Conservation (phyloP, 495 filamentous ascomycete species). For the Podospora comata region DNA sequence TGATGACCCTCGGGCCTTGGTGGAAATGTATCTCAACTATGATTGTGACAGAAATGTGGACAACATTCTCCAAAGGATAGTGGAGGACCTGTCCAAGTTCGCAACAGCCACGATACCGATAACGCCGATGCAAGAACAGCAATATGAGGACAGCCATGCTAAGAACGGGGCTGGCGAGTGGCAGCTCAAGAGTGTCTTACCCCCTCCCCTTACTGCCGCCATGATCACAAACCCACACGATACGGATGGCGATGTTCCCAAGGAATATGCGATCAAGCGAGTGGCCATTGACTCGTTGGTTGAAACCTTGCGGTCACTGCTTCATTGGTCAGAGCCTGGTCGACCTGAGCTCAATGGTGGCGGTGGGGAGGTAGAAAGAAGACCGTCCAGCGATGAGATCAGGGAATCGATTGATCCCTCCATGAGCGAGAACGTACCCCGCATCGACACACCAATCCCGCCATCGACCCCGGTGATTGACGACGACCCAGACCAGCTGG, state of each 20-base stretch:
- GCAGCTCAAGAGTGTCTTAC: constrained; percentile 78
- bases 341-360: constrained; percentile 56
- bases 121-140: constrained; percentile 73
- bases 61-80: constrained; percentile 93
- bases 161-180: constrained; percentile 66
- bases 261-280: constrained; percentile 84
- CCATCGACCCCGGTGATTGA: constrained; percentile 73
- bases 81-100: constrained; percentile 87
- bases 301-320: constrained; percentile 80
- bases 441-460: constrained; percentile 59
- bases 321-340: constrained; percentile 85
- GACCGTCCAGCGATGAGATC: constrained; percentile 69
- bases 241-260: constrained; percentile 64
- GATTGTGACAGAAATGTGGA: constrained; percentile 94
- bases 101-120: constrained; percentile 70
- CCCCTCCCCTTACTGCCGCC: constrained; percentile 78
- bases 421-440: constrained; percentile 45
- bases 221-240: constrained; percentile 61
- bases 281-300: constrained; percentile 85
- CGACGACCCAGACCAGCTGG: constrained; percentile 87
- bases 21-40: constrained; percentile 98
- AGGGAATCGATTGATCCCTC: constrained; percentile 77
- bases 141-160: constrained; percentile 72
- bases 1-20: constrained; percentile 79
- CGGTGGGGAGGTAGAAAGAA: constrained; percentile 51